Evolutionary conservation across 345 rosid species (phyloP), one percentile per base, ranked within the genome.

Genomic region (Eucalyptus guilfoylei): DNA sequence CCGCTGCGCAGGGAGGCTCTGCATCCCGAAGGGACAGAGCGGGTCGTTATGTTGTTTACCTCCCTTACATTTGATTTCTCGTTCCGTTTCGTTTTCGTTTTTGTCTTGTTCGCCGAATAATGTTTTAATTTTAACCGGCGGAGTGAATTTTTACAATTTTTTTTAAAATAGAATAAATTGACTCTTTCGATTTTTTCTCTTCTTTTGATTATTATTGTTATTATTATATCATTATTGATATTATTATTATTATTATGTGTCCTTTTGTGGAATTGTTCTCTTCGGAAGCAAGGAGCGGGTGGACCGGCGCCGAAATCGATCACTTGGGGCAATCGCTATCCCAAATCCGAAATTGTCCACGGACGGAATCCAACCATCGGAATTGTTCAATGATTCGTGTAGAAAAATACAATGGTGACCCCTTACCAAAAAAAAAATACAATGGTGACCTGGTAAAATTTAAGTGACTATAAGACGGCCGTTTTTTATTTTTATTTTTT

Each of bases 191-290:
- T 37, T 11, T 34, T 30, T 14, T 6, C 14, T 19, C 7, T 4
- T 76, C 1, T 76, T 37, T 1, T 11, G 11, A 1, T 21, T 21
- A 17, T n/a, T 64, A 0, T 64, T n/a, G 0, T 30, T 14, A 30
- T 62, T 62, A 6, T 15, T 49, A 15, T 64, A 64, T n/a, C 9
- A 4, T 8, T 17, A 69, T 69, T 49, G 17, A 14, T 49, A 14
- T 16, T 32, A 32, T 32, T 49, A 14, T 16, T 32, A 32, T 32
- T 32, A 9, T 11, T 4, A 76, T 76, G 8, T 40, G 85, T 76
- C 15, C 47, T 76, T 72, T 76, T 76, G 47, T 21, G 42, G 85
- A 21, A 76, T 30, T 23, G 28, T 21, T 40, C 85, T 23, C 9
- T 44, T 14, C 47, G 9, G 30, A 23, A 76, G 85, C 47, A 4